Percentiles rank a stretch among this genome's conserved stretches.
Evolutionary conservation across 805 yeast species (phyloP).

Genomic region (Helenozyma rhizophorensis): DNA sequence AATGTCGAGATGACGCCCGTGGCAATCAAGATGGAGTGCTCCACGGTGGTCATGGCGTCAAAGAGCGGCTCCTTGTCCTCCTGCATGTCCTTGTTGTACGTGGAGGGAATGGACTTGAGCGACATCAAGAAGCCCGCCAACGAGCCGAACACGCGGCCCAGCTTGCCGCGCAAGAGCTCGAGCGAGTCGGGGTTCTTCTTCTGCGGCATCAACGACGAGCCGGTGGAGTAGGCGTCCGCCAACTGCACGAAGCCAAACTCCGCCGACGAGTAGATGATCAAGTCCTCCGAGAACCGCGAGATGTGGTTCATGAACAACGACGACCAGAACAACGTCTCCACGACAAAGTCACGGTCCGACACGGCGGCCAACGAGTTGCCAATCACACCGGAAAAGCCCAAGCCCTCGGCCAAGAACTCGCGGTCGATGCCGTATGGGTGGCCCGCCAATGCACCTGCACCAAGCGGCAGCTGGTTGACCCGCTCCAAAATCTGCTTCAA

Average conservation of each 20-base stretch:
- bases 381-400: conserved; percentile 81
- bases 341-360: conserved; percentile 95
- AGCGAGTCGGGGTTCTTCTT: conserved; percentile 97
- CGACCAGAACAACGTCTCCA: conserved; percentile 94
- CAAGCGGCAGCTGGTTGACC: conserved; percentile 86
- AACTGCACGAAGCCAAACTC: conserved; percentile 92
- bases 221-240: conserved; percentile 98
- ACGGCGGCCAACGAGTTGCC: conserved; percentile 98
- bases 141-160: conserved; percentile 95
- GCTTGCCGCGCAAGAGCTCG: conserved; percentile 92
- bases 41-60: conserved; percentile 84
- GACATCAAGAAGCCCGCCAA: conserved; percentile 95
- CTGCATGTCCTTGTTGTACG: conserved; percentile 97
- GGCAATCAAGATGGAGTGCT: conserved; percentile 89
- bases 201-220: conserved; percentile 98
- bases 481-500: conserved; percentile 75
- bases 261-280: conserved; percentile 93
- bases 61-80: conserved; percentile 99
- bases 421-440: conserved; percentile 99
- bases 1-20: conserved; percentile 95
- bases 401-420: conserved; percentile 73
- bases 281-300: conserved; percentile 90
- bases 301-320: conserved; percentile 93
- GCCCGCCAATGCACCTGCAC: conserved; percentile 98
- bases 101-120: conserved; percentile 93